Conservation (phyloP, 768 basidiomycete genomes). For the Lactarius pseudohatsudake region DNA sequence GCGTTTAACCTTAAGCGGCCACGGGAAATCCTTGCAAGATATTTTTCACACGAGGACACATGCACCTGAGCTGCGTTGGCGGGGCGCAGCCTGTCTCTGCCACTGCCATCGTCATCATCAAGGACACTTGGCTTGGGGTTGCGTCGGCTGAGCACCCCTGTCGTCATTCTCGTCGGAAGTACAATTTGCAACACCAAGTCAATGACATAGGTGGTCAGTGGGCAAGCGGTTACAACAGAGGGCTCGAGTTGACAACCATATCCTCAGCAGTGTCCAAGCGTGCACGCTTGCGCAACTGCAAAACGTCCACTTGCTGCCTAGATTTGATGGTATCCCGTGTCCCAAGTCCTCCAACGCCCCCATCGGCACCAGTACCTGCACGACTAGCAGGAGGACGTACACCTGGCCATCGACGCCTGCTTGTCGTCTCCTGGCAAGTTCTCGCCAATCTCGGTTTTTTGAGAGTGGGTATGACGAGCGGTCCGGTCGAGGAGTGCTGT, state of each 20-base stretch:
- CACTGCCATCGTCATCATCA: too few species aligned
- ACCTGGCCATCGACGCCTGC: constrained; percentile 39
- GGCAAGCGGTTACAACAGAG: constrained; percentile 32
- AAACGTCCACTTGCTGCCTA: constrained; percentile 63
- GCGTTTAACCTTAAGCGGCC: constrained; percentile 1
- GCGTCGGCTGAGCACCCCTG: too few species aligned
- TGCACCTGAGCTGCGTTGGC: too few species aligned
- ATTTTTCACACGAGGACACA: too few species aligned
- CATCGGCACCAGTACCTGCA: constrained; percentile 59
- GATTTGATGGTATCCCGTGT: constrained; percentile 59
- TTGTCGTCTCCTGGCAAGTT: constrained; percentile 65
- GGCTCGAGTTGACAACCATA: constrained; percentile 30
- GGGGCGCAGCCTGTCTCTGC: too few species aligned
- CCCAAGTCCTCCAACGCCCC: constrained; percentile 75
- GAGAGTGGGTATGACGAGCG: constrained; percentile 82
- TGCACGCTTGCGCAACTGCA: constrained; percentile 50
- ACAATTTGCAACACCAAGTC: too few species aligned
- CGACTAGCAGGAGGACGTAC: constrained; percentile 62
- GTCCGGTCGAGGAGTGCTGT: constrained; percentile 50
- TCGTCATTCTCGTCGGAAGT: too few species aligned
- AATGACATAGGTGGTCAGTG: too few species aligned
- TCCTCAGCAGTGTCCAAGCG: constrained; percentile 30
- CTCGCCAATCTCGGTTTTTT: constrained; percentile 90
- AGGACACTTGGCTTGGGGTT: too few species aligned
- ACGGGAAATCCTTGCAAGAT: constrained; percentile 9